A percentile compares a stretch with the other conserved stretches of the same genome.
These are phyloP conservation scores for Scutellaria baicalensis DNA, from an alignment of 257 asterid species.

Conservation along the genomic window DNA sequence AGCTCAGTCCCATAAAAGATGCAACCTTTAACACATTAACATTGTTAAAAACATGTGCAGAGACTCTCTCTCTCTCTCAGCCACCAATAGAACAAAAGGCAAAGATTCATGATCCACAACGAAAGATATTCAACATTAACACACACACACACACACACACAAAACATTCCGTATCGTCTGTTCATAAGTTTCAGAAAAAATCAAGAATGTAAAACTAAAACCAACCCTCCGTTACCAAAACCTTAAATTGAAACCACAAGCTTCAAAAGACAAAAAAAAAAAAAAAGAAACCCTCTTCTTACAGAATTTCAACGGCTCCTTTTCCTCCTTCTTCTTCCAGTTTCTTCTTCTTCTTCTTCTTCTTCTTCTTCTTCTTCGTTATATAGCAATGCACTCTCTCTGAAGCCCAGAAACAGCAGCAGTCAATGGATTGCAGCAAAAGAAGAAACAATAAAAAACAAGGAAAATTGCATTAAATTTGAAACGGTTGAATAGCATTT, in stretches of 20 bases:
- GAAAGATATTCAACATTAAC: background rate
- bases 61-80: background rate
- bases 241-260: background rate
- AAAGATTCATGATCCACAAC: background rate
- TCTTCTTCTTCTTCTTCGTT: background rate
- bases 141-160: background rate
- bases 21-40: background rate
- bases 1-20: background rate
- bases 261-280: background rate
- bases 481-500: constrained; percentile 23
- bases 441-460: background rate
- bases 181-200: background rate
- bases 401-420: background rate
- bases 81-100: too few relatives aligned
- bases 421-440: constrained; percentile 9
- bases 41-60: background rate
- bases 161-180: too few relatives aligned
- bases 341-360: background rate
- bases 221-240: background rate
- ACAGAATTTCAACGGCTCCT: background rate
- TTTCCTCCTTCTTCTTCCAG: too few relatives aligned
- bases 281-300: background rate
- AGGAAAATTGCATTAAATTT: constrained; percentile 10
- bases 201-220: background rate
- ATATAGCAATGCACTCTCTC: background rate